Percentiles rank a stretch among this genome's conserved stretches.
Conservation (phyloP, 2,329 filamentous ascomycete genomes). For the Aureobasidium zeae region DNA sequence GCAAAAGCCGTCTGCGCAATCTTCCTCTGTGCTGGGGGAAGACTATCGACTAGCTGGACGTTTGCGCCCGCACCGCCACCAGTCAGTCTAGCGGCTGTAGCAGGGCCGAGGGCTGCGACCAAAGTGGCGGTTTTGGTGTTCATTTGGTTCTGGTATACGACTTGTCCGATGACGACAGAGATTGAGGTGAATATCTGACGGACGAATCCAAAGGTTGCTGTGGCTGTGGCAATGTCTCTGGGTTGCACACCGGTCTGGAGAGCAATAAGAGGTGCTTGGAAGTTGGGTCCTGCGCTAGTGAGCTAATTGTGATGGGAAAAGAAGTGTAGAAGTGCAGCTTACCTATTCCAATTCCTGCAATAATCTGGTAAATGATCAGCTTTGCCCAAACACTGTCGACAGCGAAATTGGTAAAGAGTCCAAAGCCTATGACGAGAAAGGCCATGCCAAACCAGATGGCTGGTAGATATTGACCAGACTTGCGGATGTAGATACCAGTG, state of each 20-base stretch:
- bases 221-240: conserved; percentile 55
- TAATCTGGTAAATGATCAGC: conserved; percentile 46
- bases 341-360: conserved; percentile 53
- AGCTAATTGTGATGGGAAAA: neutral
- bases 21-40: conserved; percentile 40
- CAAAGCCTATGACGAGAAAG: conserved; percentile 32
- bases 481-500: conserved; percentile 35
- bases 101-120: conserved; percentile 40
- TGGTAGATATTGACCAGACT: conserved; percentile 41
- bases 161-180: conserved; percentile 60
- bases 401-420: conserved; percentile 31
- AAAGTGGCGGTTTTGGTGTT: conserved; percentile 44
- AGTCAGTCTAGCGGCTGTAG: conserved; percentile 45
- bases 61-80: conserved; percentile 54
- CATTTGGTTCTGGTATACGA: conserved; percentile 68
- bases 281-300: conserved; percentile 43
- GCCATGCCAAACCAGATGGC: conserved; percentile 42
- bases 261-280: conserved; percentile 57
- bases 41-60: conserved; percentile 46
- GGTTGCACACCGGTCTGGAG: conserved; percentile 52
- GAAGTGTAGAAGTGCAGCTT: neutral
- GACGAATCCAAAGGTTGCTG: conserved; percentile 55
- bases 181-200: conserved; percentile 58
- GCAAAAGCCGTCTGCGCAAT: conserved; percentile 37
- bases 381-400: conserved; percentile 30